These are phyloP conservation scores for Davidsoniella neocaledoniae DNA, from an alignment of 2,329 filamentous ascomycete species.

Conservation along the genomic window DNA sequence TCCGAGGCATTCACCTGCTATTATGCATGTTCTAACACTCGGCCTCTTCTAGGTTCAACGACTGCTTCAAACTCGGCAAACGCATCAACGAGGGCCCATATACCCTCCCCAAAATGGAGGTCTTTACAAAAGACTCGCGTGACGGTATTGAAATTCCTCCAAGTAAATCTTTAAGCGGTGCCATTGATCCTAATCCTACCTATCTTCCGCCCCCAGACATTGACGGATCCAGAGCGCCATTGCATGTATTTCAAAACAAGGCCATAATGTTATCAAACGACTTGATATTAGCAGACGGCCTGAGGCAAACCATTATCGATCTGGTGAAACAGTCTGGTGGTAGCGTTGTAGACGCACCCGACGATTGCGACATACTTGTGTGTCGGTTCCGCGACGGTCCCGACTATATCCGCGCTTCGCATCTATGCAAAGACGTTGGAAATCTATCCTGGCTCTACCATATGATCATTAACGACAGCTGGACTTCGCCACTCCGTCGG, in stretches of 20 bases:
- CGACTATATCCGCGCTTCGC: constrained; percentile 62
- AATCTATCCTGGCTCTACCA: constrained; percentile 91
- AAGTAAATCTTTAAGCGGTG: constrained; percentile 49
- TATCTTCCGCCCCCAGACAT: constrained; percentile 27
- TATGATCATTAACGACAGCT: constrained; percentile 73
- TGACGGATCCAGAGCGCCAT: constrained; percentile 29
- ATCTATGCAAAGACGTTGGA: constrained; percentile 65
- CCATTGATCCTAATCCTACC: constrained; percentile 34
- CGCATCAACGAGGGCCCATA: constrained; percentile 83
- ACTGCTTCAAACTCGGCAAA: constrained; percentile 84
- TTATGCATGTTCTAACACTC: too few species aligned
- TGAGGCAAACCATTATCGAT: constrained; percentile 49
- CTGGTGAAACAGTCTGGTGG: constrained; percentile 61
- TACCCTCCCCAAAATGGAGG: constrained; percentile 67
- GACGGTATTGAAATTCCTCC: constrained; percentile 38
- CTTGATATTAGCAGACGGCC: constrained; percentile 49
- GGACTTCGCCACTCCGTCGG: constrained; percentile 69
- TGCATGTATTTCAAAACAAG: constrained; percentile 62
- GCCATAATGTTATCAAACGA: constrained; percentile 63
- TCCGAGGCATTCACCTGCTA: too few species aligned
- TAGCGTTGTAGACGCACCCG: constrained; percentile 43
- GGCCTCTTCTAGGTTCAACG: constrained; percentile 57
- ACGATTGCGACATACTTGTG: constrained; percentile 65
- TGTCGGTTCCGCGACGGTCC: constrained; percentile 73
- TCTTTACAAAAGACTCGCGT: constrained; percentile 44